Base-by-base conservation (phyloP, 2,329 filamentous ascomycete species). In the Chrysosporium keratinophilum region DNA sequence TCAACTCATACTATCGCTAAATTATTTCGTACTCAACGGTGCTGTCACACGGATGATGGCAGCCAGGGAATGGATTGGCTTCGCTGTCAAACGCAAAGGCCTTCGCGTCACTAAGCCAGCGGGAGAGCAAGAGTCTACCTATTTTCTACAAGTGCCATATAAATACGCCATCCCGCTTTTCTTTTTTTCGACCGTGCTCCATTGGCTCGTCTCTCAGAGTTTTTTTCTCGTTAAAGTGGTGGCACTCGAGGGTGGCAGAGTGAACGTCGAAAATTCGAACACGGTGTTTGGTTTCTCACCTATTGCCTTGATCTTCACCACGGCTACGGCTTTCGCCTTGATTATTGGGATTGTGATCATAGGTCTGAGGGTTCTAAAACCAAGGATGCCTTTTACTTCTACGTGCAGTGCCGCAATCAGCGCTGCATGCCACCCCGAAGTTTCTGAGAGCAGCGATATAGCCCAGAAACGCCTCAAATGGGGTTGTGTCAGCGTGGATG, bases 151-250 rank as follows among this genome's bases (percentile, higher is more conserved):
- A 2, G 57, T 79, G 1, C 75, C 75, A 1, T 69, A 72, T 37
- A 65, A 65, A 14, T 78, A 74, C 52, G 68, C 67, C 0, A 50
- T 77, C 0, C 70, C 74, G 0, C 59, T 76, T 1, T 62, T 71
- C 1, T 55, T 60, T 0, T 56, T 60, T 1, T 69, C 65, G 1
- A 66, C 62, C 0, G 3, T 74, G 1, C 61, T 77, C 51, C 75
- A 78, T 58, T 78, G 74, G 75, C 63, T 78, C 4, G 64, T 75
- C 2, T 78, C 75, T 0, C 73, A 76, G 55, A 70, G 68, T 42
- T 55, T 76, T 1, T 78, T 76, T 60, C 57, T 76, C 0, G 70
- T 70, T 0, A 63, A 69, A 2, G 68, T 74, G 33, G 56, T 57
- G 5, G 49, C 57, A 44, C 42, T 44, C n/a, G 42, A 44, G 31